Evolutionary conservation across 305 asterid species (phyloP).

Genomic region (Solanum hybrid): DNA sequence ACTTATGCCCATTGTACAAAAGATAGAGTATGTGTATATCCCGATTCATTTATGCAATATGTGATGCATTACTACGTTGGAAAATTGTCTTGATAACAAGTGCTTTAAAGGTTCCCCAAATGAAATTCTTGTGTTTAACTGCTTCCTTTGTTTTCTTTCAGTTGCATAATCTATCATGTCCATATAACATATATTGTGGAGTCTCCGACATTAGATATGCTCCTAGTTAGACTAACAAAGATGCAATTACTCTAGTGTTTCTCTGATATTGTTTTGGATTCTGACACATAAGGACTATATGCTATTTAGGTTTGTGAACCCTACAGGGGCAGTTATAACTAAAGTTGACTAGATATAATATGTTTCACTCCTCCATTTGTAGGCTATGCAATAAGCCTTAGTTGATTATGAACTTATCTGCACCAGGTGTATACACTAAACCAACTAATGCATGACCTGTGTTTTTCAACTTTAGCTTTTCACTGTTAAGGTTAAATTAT

Average conservation of each 20-base stretch:
- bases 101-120: not conserved
- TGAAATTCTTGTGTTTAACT: not conserved
- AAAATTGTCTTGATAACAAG: not conserved
- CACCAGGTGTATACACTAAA: not conserved
- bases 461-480: not conserved
- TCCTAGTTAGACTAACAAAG: not conserved
- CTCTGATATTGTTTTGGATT: not conserved
- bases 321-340: not conserved
- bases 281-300: not conserved
- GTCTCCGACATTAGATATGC: not conserved
- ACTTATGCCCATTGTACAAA: constrained; percentile 79
- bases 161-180: not conserved
- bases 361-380: not conserved
- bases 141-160: not conserved
- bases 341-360: not conserved
- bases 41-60: not conserved
- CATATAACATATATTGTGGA: not conserved
- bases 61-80: not conserved
- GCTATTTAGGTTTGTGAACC: not conserved
- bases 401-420: not conserved
- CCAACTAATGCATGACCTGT: not conserved
- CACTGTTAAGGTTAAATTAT: not conserved
- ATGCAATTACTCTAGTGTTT: not conserved
- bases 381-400: not conserved
- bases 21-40: constrained; percentile 40